Conservation (phyloP, 2,329 filamentous ascomycete species). For the Sporothrix sp. region DNA sequence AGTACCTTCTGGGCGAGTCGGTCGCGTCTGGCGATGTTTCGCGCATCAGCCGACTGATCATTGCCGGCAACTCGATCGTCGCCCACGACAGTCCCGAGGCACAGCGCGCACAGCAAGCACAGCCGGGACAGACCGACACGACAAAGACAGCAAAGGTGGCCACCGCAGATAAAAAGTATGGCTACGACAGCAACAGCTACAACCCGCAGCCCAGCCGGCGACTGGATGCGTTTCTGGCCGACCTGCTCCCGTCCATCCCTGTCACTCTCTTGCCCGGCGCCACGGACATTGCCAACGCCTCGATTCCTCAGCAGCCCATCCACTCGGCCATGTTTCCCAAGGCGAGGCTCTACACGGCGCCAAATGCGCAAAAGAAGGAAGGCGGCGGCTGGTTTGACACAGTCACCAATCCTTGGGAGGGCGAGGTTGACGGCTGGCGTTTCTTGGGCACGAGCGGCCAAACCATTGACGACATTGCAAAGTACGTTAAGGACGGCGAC, state of each 20-base stretch:
- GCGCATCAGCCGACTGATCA: slow-evolving; percentile 73
- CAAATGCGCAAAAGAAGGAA: slow-evolving; percentile 12
- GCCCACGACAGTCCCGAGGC: slow-evolving; percentile 26
- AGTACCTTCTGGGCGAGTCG: slow-evolving; percentile 81
- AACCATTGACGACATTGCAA: slow-evolving; percentile 86
- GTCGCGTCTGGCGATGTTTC: slow-evolving; percentile 48
- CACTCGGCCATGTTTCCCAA: slow-evolving; percentile 85
- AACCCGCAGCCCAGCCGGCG: slow-evolving; percentile 76
- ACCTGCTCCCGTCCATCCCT: slow-evolving; percentile 75
- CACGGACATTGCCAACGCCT: slow-evolving; percentile 78
- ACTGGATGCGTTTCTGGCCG: slow-evolving; percentile 72
- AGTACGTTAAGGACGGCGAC: slow-evolving; percentile 73
- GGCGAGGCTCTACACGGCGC: slow-evolving; percentile 56
- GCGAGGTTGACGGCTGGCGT: slow-evolving; percentile 81
- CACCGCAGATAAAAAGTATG: slow-evolving; percentile 64
- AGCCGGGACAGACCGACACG: slow-evolving; percentile 20
- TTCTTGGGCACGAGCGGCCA: slow-evolving; percentile 82
- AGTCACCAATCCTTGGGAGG: slow-evolving; percentile 90
- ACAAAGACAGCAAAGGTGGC: slow-evolving; percentile 17
- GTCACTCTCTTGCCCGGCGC: slow-evolving; percentile 80
- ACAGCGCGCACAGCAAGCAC: slow-evolving; percentile 23
- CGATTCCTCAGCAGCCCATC: slow-evolving; percentile 85
- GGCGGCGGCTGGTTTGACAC: slow-evolving; percentile 60
- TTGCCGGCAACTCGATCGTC: slow-evolving; percentile 79
- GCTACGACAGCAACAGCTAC: slow-evolving; percentile 83